Percentiles rank a stretch among this genome's conserved stretches.
Evolutionary conservation across 139 green algal genomes (phyloP).

Genomic region (Chlamydomonas schloesseri): DNA sequence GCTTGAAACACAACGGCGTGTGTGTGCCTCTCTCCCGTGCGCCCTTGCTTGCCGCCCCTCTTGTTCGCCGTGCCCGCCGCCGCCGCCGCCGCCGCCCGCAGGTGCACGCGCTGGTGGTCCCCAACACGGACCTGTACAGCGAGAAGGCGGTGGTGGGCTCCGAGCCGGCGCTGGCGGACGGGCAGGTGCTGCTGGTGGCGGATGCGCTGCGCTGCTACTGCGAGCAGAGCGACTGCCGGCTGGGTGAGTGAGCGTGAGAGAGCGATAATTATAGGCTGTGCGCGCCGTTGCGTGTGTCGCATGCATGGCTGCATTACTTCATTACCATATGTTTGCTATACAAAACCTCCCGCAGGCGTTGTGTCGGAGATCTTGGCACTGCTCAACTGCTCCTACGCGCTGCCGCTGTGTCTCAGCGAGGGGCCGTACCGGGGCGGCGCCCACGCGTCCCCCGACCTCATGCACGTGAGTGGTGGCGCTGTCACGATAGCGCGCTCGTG

Average conservation of each 20-base stretch:
- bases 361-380: conserved; percentile 33
- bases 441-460: not conserved
- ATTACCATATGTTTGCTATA: too few relatives aligned
- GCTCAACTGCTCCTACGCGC: conserved; percentile 36
- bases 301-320: too few relatives aligned
- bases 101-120: conserved; percentile 12
- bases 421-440: conserved; percentile 21
- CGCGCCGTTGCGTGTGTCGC: too few relatives aligned
- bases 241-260: not conserved
- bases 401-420: conserved; percentile 42
- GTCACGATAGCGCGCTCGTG: too few relatives aligned
- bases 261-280: too few relatives aligned
- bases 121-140: not conserved
- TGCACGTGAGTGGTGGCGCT: not conserved
- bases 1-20: too few relatives aligned
- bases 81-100: too few relatives aligned
- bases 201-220: conserved; percentile 12
- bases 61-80: too few relatives aligned
- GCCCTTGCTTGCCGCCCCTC: too few relatives aligned
- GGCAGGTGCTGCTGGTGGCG: conserved; percentile 23
- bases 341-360: not conserved
- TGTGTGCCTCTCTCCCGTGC: too few relatives aligned
- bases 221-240: not conserved
- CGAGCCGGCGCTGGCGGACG: conserved; percentile 19
- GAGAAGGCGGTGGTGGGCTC: not conserved